Base-by-base conservation (phyloP, 306 rosid species). In the Coriaria nepalensis region DNA sequence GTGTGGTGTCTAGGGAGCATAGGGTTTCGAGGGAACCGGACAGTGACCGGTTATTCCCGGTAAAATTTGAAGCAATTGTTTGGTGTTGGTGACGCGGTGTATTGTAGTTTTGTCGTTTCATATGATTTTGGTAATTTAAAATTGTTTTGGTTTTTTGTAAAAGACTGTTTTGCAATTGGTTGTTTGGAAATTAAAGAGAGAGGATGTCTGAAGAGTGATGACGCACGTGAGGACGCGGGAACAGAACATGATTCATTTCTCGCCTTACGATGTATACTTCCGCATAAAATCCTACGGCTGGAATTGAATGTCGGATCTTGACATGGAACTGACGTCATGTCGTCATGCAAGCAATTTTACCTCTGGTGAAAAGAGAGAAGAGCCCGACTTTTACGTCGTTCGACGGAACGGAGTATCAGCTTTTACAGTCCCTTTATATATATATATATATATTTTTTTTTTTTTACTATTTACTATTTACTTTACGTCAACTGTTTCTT, bases 41-140 rank as follows among this genome's bases (percentile, higher is more conserved):
- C 33, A 48, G 43, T 8, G 9, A 81, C 87, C 77, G 87, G 84
- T 65, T 66, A 60, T 60, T 54, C 35, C 75, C 87, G 80, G 85
- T 85, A 41, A 75, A 13, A 45, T 66, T 67, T 64, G 78, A 69
- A 65, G 4, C 73, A 33, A 50, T 9, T 35, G 13, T 37, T 20
- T 20, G 48, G 14, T 11, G 11, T 48, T 34, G 7, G 5, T 6
- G 15, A 2, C 15, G 40, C 49, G 11, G 59, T 47, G 51, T 66
- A 59, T 69, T 49, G 6, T 35, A 52, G 53, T 46, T 69, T 64
- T 78, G 81, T 77, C 83, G 92, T 72, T 53, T 77, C 54, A 13
- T 1, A 20, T 20, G 29, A 20, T 20, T 20, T 20, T 20, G 29
- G 29, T 20, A 20, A 20, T 20, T 10, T 15, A 15, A 12, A 13